A percentile compares a stretch with the other conserved stretches of the same genome.
Conservation (phyloP, 2,329 filamentous ascomycete genomes). For the Beauveria sp. region DNA sequence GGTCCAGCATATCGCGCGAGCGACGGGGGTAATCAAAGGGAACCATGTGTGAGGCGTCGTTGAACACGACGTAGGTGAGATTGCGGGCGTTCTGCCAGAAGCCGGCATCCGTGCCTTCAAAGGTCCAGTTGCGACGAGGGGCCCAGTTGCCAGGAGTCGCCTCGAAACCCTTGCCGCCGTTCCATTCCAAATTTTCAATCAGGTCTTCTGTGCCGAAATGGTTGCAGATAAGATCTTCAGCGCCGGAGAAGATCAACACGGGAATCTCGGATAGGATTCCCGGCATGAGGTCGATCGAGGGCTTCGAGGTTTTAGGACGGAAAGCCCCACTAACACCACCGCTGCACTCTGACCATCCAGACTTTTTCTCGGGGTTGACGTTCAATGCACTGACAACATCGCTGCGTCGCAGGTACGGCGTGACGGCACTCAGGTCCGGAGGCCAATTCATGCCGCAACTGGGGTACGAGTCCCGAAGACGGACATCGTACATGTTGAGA, state of each 20-base stretch:
- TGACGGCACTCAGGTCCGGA: constrained; percentile 69
- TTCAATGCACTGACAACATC: constrained; percentile 78
- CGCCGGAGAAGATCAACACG: constrained; percentile 87
- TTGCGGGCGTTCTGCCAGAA: constrained; percentile 95
- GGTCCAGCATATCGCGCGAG: constrained; percentile 91
- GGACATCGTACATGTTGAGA: constrained; percentile 95
- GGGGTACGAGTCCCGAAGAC: constrained; percentile 69
- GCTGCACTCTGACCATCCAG: constrained; percentile 88
- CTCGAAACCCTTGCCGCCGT: constrained; percentile 86
- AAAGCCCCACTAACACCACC: constrained; percentile 70
- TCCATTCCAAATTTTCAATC: constrained; percentile 88
- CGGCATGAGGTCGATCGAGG: constrained; percentile 68
- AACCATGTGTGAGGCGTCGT: constrained; percentile 97
- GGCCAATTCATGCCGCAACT: constrained; percentile 98
- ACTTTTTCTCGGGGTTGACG: constrained; percentile 70
- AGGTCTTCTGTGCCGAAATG: constrained; percentile 88
- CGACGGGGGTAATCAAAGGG: constrained; percentile 82
- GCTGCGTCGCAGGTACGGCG: constrained; percentile 73
- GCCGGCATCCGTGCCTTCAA: constrained; percentile 79
- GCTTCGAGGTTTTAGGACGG: constrained; percentile 59
- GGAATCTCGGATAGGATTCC: constrained; percentile 69
- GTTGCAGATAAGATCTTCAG: constrained; percentile 94
- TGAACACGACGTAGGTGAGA: constrained; percentile 89
- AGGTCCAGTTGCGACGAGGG: constrained; percentile 88
- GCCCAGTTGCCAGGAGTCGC: constrained; percentile 79